A percentile compares a stretch with the other conserved stretches of the same genome.
These are phyloP conservation scores for Chytridiales sp. DNA, from an alignment of 371 early-diverging fungal genomes.

Conservation along the genomic window DNA sequence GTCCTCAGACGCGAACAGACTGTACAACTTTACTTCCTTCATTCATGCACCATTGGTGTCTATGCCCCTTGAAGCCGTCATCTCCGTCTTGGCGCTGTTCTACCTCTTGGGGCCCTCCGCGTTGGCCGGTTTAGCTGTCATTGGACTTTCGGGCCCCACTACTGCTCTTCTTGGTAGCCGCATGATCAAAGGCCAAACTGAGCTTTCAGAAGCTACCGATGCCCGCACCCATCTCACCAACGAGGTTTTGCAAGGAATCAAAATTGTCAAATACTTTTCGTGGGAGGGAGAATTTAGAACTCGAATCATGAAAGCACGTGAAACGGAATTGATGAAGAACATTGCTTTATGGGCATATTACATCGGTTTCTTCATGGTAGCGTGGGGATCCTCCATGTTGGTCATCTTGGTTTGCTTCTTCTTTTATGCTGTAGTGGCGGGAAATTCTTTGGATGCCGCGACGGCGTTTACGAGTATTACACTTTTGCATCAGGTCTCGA, in stretches of 20 bases:
- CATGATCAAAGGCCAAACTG: constrained; percentile 21
- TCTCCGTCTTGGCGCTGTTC: constrained; percentile 28
- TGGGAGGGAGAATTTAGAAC: constrained; percentile 49
- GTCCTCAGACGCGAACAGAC: constrained; percentile 41
- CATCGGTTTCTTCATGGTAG: constrained; percentile 20
- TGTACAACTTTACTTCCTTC: constrained; percentile 37
- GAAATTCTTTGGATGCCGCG: constrained; percentile 37
- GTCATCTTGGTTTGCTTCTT: constrained; percentile 39
- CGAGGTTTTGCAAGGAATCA: constrained; percentile 44
- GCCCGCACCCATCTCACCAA: constrained; percentile 41
- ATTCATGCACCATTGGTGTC: constrained; percentile 27
- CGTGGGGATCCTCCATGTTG: constrained; percentile 27
- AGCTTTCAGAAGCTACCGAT: constrained; percentile 40
- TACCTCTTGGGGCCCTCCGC: constrained; percentile 38
- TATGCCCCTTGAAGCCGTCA: constrained; percentile 16
- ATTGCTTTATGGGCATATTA: constrained; percentile 14
- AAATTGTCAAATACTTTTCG: constrained; percentile 45
- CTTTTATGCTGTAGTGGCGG: constrained; percentile 39
- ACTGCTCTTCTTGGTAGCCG: constrained; percentile 16
- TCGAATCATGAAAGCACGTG: constrained; percentile 36
- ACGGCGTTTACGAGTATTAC: constrained; percentile 43
- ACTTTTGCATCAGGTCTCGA: constrained; percentile 24
- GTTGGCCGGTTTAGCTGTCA: constrained; percentile 33
- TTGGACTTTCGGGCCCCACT: constrained; percentile 27
- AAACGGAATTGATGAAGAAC: constrained; percentile 25